Percentiles rank a stretch among this genome's conserved stretches.
These are phyloP conservation scores for Sphaerulina vaccinii DNA, from an alignment of 2,329 filamentous ascomycete species.

Conservation along the genomic window DNA sequence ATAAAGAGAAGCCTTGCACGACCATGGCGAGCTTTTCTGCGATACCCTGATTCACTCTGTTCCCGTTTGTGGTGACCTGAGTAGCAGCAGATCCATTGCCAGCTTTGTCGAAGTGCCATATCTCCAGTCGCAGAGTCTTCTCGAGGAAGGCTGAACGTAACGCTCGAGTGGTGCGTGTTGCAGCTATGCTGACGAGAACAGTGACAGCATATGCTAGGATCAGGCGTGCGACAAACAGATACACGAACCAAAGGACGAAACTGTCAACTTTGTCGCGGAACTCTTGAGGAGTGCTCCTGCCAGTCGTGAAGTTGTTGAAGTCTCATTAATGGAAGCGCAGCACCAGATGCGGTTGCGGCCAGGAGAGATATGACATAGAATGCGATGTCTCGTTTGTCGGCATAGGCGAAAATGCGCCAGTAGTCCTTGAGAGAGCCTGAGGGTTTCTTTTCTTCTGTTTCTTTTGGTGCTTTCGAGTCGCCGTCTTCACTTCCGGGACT, in stretches of 20 bases:
- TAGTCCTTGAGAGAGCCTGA: conserved; percentile 27
- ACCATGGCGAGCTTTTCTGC: conserved; percentile 41
- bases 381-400: conserved; percentile 29
- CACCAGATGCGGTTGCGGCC: conserved; percentile 46
- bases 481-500: conserved; percentile 11
- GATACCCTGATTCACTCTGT: conserved; percentile 42
- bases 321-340: conserved; percentile 49
- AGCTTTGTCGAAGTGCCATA: conserved; percentile 64
- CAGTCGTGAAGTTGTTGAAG: conserved; percentile 45
- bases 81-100: conserved; percentile 48
- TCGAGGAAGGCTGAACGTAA: conserved; percentile 62
- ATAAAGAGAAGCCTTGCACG: conserved; percentile 39
- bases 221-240: conserved; percentile 68
- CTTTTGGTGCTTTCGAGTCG: neutral
- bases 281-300: conserved; percentile 14
- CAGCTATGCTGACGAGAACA: conserved; percentile 49
- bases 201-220: conserved; percentile 57
- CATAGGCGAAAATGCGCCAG: conserved; percentile 35
- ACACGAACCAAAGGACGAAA: conserved; percentile 65
- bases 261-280: conserved; percentile 27
- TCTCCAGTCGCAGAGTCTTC: conserved; percentile 62
- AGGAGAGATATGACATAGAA: conserved; percentile 33
- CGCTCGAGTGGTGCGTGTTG: conserved; percentile 52
- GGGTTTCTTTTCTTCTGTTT: conserved; percentile 16
- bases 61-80: conserved; percentile 34